phyloP scores from a whole-genome alignment of 2,329 filamentous ascomycete genomes.

The Exophiala spinifera region DNA sequence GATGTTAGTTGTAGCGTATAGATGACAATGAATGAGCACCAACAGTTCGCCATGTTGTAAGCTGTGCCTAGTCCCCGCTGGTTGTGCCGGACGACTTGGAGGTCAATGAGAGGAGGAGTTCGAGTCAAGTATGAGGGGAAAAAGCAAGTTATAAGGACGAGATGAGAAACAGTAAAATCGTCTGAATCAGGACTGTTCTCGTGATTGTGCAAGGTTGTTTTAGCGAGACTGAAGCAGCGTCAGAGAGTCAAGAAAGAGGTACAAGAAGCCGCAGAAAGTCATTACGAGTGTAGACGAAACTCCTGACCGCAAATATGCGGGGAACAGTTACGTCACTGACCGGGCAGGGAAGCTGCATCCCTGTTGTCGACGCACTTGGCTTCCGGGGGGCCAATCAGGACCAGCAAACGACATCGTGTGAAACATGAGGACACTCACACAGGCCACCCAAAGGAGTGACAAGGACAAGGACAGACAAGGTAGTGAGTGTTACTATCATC shows the following conservation, averaged over 20 bases:
- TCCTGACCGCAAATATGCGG: neutral
- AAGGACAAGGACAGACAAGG: no score
- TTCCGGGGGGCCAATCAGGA: neutral
- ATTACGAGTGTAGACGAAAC: no score
- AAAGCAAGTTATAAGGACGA: neutral
- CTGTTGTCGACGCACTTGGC: neutral
- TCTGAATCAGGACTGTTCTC: neutral
- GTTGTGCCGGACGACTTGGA: no score
- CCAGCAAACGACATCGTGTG: neutral
- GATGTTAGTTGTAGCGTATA: slow-evolving; percentile 4
- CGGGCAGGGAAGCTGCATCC: neutral
- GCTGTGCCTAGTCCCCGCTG: neutral
- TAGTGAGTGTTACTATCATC: no score
- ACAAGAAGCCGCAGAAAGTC: neutral
- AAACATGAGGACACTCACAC: no score
- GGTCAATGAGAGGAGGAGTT: neutral
- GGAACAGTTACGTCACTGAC: slow-evolving; percentile 7
- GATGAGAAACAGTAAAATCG: neutral
- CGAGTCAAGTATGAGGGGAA: neutral
- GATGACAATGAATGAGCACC: neutral
- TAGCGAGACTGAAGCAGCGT: neutral
- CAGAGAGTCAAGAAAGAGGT: neutral
- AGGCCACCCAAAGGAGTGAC: no score
- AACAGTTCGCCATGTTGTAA: slow-evolving; percentile 23
- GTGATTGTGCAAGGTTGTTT: slow-evolving; percentile 1